Base-by-base conservation (phyloP, 352 stramenopile genomes). In the Phytophthora sansomeana region DNA sequence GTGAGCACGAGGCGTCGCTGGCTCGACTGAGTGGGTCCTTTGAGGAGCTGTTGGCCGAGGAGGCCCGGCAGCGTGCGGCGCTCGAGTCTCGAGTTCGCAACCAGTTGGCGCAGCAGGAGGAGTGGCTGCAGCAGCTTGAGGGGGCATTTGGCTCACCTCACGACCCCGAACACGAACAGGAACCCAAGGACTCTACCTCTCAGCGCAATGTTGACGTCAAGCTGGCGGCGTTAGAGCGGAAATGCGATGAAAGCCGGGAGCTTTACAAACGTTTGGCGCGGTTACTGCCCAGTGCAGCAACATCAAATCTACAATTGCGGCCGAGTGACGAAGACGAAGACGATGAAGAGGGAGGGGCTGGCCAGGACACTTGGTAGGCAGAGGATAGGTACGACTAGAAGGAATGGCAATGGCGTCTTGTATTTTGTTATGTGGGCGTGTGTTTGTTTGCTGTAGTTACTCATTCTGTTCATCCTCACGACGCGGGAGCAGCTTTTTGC, bases 121-220 rank as follows among this genome's bases (percentile, higher is more conserved):
- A 95, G 59, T 93, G 86, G 86, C 55, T 95, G 8, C 86, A 91
- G 55, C 86, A 94, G 57, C 73, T 94, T 4, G 85, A 94, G 63
- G 80, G 81, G 29, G 83, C 85, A 6, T 86, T 89, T 55, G 76
- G 77, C 3, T 85, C 77, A 29, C 75, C 74, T 61, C 76, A 91
- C 41, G 78, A 85, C 53, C 60, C 69, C 16, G 52, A 74, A 17
- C 63, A 65, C 13, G 57, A 70, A 16, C 65, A 66, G 29, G 56
- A 75, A 5, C 33, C 46, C 26, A 74, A 67, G 17, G 41, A 39
- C 32, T 54, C 30, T 5, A 48, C 5, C 7, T 19, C 44, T 5
- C 55, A 62, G 29, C 41, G 26, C 8, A 46, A 55, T 6, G 46
- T 78, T 8, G 17, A 66, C 29, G 32, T 6, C 4, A 75, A 75